These are phyloP conservation scores for Yamadazyma tumulicola DNA, from an alignment of 805 yeast genomes.

Conservation along the genomic window DNA sequence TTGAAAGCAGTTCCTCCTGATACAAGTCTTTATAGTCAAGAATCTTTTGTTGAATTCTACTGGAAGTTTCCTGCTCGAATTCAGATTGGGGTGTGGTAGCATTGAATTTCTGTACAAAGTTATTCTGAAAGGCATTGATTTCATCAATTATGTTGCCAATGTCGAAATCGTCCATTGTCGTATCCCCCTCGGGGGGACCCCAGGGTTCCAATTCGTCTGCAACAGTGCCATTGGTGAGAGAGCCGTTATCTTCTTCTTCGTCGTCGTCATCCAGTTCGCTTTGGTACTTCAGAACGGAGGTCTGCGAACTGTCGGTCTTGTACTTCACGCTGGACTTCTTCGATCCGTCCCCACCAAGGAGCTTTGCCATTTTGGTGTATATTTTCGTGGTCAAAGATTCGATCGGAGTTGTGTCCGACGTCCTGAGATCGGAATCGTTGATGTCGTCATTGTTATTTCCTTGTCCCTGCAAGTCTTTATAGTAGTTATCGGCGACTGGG, in stretches of 20 bases:
- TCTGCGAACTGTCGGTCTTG: neutral
- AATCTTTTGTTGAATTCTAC: conserved; percentile 33
- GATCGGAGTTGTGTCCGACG: conserved; percentile 1
- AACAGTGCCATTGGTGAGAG: conserved; percentile 1
- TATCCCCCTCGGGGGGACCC: conserved; percentile 4
- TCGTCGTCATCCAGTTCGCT: conserved; percentile 24
- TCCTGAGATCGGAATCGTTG: neutral
- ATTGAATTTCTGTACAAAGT: conserved; percentile 24
- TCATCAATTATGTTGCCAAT: conserved; percentile 20
- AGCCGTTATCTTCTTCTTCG: conserved; percentile 9
- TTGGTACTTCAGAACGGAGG: conserved; percentile 14
- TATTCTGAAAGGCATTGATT: conserved; percentile 27
- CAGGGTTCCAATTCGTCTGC: neutral
- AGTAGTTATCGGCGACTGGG: conserved; percentile 6
- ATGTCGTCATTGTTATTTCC: neutral
- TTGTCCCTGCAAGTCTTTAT: conserved; percentile 1
- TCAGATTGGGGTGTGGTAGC: conserved; percentile 5
- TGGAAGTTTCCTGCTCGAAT: conserved; percentile 4
- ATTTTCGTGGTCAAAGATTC: conserved; percentile 11
- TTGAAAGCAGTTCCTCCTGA: conserved; percentile 9
- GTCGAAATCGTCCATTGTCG: conserved; percentile 6
- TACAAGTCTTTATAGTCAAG: conserved; percentile 32
- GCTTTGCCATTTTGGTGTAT: conserved; percentile 15
- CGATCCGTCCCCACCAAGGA: neutral
- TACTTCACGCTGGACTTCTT: neutral